phyloP scores from a whole-genome alignment of 108 stramenopile genomes.

The Pseudonitzschia multistriata region DNA sequence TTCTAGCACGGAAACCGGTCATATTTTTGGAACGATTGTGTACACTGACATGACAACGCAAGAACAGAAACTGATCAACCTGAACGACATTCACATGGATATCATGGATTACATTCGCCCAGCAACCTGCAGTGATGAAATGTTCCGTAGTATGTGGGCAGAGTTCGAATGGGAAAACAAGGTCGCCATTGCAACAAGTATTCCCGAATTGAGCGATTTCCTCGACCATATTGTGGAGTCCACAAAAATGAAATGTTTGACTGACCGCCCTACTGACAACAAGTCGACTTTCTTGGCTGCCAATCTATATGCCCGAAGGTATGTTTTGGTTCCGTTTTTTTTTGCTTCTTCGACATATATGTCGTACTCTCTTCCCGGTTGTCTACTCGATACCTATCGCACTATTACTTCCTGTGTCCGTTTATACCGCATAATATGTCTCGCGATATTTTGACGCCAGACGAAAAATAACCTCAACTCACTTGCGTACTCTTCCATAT shows the following conservation, averaged over 20 bases:
- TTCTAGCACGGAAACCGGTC: conserved; percentile 97
- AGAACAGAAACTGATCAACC: conserved; percentile 94
- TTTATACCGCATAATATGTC: conserved; percentile 56
- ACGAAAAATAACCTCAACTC: conserved; percentile 26
- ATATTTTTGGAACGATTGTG: conserved; percentile 99
- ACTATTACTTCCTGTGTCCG: conserved; percentile 52
- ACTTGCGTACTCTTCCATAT: conserved; percentile 19
- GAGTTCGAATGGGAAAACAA: conserved; percentile 99
- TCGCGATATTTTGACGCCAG: conserved; percentile 32
- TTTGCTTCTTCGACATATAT: neutral
- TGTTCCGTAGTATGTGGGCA: conserved; percentile 99
- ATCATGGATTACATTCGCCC: conserved; percentile 99
- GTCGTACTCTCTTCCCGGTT: conserved; percentile 48
- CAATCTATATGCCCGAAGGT: conserved; percentile 97
- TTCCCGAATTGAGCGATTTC: conserved; percentile 89
- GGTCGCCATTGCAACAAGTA: conserved; percentile 90
- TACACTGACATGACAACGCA: conserved; percentile 92
- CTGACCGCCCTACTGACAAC: conserved; percentile 73
- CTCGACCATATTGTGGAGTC: conserved; percentile 91
- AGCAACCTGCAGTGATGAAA: conserved; percentile 93
- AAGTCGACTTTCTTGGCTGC: conserved; percentile 95
- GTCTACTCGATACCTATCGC: conserved; percentile 80
- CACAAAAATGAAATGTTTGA: conserved; percentile 98
- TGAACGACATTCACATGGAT: conserved; percentile 99
- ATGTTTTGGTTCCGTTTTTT: conserved; percentile 20